Percentiles rank a stretch among this genome's conserved stretches.
These are phyloP conservation scores for Puccinia brachypodii DNA, from an alignment of 1,284 basidiomycete genomes.

Conservation along the genomic window DNA sequence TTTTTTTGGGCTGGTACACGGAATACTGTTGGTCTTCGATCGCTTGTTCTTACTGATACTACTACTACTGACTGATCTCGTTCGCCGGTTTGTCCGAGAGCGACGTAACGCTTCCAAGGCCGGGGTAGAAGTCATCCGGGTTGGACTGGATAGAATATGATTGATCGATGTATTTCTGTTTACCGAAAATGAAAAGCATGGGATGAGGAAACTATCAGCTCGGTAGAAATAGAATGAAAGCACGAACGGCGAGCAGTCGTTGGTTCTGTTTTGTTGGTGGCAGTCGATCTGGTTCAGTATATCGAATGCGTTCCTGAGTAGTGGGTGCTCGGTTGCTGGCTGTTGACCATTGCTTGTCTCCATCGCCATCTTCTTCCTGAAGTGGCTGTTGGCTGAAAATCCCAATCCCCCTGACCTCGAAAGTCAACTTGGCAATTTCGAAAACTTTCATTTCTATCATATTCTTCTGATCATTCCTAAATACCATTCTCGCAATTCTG, in stretches of 20 bases:
- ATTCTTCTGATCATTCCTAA: no score
- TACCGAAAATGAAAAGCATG: background rate
- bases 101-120: slow-evolving; percentile 26
- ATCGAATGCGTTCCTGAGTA: background rate
- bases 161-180: no score
- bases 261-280: background rate
- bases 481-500: no score
- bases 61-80: background rate
- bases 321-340: background rate
- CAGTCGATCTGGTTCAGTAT: slow-evolving; percentile 17
- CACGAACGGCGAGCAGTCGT: background rate
- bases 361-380: no score
- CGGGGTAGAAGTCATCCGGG: slow-evolving; percentile 23
- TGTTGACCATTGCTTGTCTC: no score
- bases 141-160: no score
- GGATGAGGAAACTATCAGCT: background rate
- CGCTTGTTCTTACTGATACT: background rate
- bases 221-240: background rate
- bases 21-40: background rate
- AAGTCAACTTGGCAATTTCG: no score
- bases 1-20: background rate
- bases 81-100: background rate
- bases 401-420: no score
- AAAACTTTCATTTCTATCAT: no score
- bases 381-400: no score